These are phyloP conservation scores for Ceratocystis cacaofunesta DNA, from an alignment of 2,329 filamentous ascomycete genomes.

Conservation along the genomic window DNA sequence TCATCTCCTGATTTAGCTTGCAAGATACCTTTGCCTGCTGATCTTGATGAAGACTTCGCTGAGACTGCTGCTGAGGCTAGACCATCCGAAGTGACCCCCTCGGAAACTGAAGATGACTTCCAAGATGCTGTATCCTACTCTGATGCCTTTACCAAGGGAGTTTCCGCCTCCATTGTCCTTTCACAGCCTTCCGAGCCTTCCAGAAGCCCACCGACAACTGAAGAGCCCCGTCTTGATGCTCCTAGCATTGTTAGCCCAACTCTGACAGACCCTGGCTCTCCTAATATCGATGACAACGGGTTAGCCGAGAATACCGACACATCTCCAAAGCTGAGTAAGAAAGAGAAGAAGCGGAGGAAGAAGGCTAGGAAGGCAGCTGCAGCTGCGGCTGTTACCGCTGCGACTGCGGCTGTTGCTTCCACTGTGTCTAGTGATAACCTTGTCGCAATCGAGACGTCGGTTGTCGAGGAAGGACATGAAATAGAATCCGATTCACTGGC, in stretches of 20 bases:
- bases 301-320: neutral
- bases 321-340: neutral
- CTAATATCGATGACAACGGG: neutral
- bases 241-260: neutral
- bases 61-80: neutral
- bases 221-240: too few relatives aligned
- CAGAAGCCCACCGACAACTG: neutral
- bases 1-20: neutral
- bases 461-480: neutral
- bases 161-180: too few relatives aligned
- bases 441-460: neutral
- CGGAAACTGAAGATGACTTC: neutral
- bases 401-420: neutral
- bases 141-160: neutral
- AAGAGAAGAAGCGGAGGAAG: slow-evolving; percentile 6
- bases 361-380: slow-evolving; percentile 4
- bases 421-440: neutral
- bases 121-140: neutral
- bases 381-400: neutral
- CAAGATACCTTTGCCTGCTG: neutral
- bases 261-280: neutral
- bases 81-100: neutral
- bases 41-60: neutral
- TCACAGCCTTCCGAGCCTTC: neutral
- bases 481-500: neutral